Evolutionary conservation across 192 early-diverging fungal genomes (phyloP).

Genomic region (Gryganskiella cystojenkinii): DNA sequence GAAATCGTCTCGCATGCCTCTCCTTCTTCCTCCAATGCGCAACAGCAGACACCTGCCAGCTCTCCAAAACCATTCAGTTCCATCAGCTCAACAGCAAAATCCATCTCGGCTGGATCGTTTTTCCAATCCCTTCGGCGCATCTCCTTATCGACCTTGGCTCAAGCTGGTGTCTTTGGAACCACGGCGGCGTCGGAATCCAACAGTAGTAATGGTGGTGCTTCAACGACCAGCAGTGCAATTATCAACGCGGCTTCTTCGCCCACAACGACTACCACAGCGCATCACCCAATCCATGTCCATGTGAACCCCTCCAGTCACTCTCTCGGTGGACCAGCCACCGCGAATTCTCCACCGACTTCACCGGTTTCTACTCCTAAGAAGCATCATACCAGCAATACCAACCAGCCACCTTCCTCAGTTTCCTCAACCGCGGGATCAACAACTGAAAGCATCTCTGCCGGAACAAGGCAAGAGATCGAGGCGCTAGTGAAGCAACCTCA

Average conservation of each 20-base stretch:
- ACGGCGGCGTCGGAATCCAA: background rate
- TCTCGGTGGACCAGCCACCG: too few relatives aligned
- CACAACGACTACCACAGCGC: too few relatives aligned
- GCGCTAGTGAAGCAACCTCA: slow-evolving; percentile 67
- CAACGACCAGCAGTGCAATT: background rate
- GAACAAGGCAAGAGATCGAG: slow-evolving; percentile 39
- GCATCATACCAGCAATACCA: too few relatives aligned
- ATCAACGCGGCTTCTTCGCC: too few relatives aligned
- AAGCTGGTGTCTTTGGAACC: slow-evolving; percentile 1
- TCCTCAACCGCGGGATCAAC: too few relatives aligned
- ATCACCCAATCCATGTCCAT: too few relatives aligned
- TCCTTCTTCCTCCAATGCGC: background rate
- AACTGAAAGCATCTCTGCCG: slow-evolving; percentile 15
- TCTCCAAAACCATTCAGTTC: slow-evolving; percentile 1
- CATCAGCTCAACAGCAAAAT: slow-evolving; percentile 9
- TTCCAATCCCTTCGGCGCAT: slow-evolving; percentile 55
- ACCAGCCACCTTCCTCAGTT: too few relatives aligned
- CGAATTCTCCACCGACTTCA: too few relatives aligned
- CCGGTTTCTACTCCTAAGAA: too few relatives aligned
- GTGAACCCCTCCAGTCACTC: too few relatives aligned
- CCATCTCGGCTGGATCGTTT: slow-evolving; percentile 48
- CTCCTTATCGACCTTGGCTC: slow-evolving; percentile 37
- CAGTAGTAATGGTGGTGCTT: background rate
- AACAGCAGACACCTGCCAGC: background rate
- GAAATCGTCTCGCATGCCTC: too few relatives aligned